Percentiles rank a stretch among this genome's conserved stretches.
These are phyloP conservation scores for Senna siamea DNA, from an alignment of 306 rosid genomes.

Conservation along the genomic window DNA sequence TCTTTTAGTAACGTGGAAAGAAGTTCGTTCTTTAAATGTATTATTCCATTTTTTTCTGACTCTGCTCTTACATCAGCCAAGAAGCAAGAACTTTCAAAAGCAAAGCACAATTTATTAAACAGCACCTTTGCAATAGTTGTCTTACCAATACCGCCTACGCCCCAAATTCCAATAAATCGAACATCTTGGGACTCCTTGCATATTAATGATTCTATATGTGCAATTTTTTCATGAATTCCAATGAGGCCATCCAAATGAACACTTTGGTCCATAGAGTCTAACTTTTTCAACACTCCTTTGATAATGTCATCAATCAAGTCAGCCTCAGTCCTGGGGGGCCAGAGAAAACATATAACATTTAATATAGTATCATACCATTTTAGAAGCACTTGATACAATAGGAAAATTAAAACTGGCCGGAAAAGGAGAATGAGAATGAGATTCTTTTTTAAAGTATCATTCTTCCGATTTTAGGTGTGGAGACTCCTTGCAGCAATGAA, in stretches of 20 bases:
- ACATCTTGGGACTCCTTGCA: neutral
- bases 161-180: neutral
- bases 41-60: neutral
- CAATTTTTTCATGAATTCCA: neutral
- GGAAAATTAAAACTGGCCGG: too few relatives aligned
- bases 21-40: neutral
- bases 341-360: neutral
- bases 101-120: neutral
- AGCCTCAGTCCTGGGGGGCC: neutral
- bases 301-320: neutral
- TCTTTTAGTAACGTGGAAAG: neutral
- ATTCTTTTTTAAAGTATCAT: neutral
- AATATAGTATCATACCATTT: too few relatives aligned
- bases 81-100: neutral
- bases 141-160: neutral
- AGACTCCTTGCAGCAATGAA: neutral
- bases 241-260: neutral
- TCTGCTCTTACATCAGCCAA: constrained; percentile 1
- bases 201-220: neutral
- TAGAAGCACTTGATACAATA: too few relatives aligned
- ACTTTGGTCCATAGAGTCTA: neutral
- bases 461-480: neutral
- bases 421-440: too few relatives aligned
- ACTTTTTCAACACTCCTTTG: neutral
- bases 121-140: neutral